Percentiles rank a stretch among this genome's conserved stretches.
These are phyloP conservation scores for Epichloe gansuensis DNA, from an alignment of 2,329 filamentous ascomycete genomes.

Conservation along the genomic window DNA sequence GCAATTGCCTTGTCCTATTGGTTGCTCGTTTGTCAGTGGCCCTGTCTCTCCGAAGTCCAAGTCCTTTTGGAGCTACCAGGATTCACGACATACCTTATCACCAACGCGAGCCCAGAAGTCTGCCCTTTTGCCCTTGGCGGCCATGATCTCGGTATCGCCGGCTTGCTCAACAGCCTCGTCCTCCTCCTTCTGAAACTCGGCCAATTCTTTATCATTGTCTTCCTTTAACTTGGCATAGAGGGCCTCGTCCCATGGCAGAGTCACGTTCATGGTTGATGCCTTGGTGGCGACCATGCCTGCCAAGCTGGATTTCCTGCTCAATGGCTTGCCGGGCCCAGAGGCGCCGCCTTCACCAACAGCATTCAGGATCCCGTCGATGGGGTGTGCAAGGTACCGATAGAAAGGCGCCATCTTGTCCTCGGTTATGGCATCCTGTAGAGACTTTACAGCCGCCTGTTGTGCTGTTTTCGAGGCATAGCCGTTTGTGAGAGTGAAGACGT, in stretches of 20 bases:
- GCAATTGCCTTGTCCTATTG: constrained; percentile 81
- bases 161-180: constrained; percentile 93
- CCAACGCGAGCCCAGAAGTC: constrained; percentile 94
- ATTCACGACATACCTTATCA: constrained; percentile 59
- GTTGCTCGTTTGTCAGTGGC: neutral
- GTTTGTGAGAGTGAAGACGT: constrained; percentile 79
- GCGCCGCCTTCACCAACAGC: constrained; percentile 50
- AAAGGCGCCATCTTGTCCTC: constrained; percentile 81
- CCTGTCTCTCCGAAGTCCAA: neutral
- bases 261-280: constrained; percentile 48
- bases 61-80: neutral
- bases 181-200: constrained; percentile 68
- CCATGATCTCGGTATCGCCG: constrained; percentile 88
- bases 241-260: constrained; percentile 80
- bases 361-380: constrained; percentile 72
- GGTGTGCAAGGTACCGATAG: constrained; percentile 74
- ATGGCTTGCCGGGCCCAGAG: constrained; percentile 40
- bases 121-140: constrained; percentile 83
- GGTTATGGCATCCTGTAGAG: constrained; percentile 67
- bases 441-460: constrained; percentile 60
- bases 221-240: constrained; percentile 66
- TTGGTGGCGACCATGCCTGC: constrained; percentile 66
- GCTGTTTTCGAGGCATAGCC: constrained; percentile 51
- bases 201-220: constrained; percentile 67
- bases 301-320: constrained; percentile 54